Percentiles rank a stretch among this genome's conserved stretches.
phyloP scores from a whole-genome alignment of 148 eudicot genomes.

The Fagopyrum homotropicum region DNA sequence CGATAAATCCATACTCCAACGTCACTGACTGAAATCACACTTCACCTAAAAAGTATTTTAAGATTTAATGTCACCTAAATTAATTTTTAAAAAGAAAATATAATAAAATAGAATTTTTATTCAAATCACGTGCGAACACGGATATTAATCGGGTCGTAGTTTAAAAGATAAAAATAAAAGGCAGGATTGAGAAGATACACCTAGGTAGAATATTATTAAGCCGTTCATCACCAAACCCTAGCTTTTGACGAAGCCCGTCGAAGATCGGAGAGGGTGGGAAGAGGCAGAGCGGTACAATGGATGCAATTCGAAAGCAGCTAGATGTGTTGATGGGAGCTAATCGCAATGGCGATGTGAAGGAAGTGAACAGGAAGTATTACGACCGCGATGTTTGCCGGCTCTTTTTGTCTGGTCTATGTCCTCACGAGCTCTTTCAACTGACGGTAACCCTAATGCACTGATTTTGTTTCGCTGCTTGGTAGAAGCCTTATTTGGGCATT shows the following conservation, averaged over 20 bases:
- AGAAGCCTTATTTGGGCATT: not conserved
- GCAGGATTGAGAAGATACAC: not conserved
- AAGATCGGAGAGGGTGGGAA: not conserved
- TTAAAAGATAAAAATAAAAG: not conserved
- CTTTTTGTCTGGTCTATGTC: conserved; percentile 86
- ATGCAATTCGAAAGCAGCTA: conserved; percentile 86
- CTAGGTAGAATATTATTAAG: not conserved
- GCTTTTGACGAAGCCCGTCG: conserved; percentile 3
- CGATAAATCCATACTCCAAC: too few relatives aligned
- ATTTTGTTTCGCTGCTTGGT: not conserved
- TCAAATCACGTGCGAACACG: too few relatives aligned
- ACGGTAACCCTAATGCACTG: conserved; percentile 37
- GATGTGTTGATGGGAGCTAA: conserved; percentile 98
- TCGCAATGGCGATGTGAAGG: conserved; percentile 81
- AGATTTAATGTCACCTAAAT: too few relatives aligned
- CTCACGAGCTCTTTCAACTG: conserved; percentile 94
- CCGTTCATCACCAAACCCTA: conserved; percentile 23
- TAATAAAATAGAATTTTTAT: too few relatives aligned
- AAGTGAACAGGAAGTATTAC: conserved; percentile 80
- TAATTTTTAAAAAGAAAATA: too few relatives aligned
- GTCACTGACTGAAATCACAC: too few relatives aligned
- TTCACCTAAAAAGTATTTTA: too few relatives aligned
- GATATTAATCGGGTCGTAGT: too few relatives aligned
- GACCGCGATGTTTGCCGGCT: conserved; percentile 97
- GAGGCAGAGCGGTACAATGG: conserved; percentile 35